Conservation (phyloP, 108 stramenopile genomes). For the Cyclotella cryptica region DNA sequence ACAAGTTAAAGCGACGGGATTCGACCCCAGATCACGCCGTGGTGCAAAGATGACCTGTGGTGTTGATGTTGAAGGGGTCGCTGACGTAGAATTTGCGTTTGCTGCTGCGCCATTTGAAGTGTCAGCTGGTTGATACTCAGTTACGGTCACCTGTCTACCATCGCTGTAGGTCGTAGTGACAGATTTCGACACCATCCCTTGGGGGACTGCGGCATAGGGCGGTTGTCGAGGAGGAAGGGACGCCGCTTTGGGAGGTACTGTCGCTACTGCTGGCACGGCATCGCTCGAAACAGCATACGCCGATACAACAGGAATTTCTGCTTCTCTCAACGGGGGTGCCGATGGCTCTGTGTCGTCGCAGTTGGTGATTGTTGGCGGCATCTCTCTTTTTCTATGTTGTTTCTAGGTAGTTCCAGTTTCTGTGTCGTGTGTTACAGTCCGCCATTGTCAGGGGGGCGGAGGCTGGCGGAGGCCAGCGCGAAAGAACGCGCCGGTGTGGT, state of each 20-base stretch:
- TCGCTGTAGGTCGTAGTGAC: constrained; percentile 43
- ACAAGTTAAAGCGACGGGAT: constrained; percentile 24
- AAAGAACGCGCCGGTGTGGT: no score
- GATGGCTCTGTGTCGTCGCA: constrained; percentile 15
- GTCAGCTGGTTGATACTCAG: constrained; percentile 28
- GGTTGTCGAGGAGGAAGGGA: not conserved
- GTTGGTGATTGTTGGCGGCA: constrained; percentile 8
- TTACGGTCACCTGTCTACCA: constrained; percentile 51
- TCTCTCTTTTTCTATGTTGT: no score
- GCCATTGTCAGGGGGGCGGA: no score
- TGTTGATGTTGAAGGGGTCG: not conserved
- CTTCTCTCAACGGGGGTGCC: constrained; percentile 34
- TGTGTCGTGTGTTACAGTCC: no score
- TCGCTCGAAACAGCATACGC: not conserved
- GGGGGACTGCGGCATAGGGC: not conserved
- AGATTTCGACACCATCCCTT: constrained; percentile 20
- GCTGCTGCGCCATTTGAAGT: constrained; percentile 7
- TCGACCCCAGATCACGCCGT: constrained; percentile 41
- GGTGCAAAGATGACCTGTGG: constrained; percentile 10
- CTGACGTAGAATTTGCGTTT: constrained; percentile 14
- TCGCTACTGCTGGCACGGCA: not conserved
- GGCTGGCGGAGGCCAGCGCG: no score
- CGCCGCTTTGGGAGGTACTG: not conserved
- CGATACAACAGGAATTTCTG: constrained; percentile 3
- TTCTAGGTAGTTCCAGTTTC: no score